Evolutionary conservation across 1,284 basidiomycete species (phyloP).

Genomic region (Cutaneotrichosporon curvatum): DNA sequence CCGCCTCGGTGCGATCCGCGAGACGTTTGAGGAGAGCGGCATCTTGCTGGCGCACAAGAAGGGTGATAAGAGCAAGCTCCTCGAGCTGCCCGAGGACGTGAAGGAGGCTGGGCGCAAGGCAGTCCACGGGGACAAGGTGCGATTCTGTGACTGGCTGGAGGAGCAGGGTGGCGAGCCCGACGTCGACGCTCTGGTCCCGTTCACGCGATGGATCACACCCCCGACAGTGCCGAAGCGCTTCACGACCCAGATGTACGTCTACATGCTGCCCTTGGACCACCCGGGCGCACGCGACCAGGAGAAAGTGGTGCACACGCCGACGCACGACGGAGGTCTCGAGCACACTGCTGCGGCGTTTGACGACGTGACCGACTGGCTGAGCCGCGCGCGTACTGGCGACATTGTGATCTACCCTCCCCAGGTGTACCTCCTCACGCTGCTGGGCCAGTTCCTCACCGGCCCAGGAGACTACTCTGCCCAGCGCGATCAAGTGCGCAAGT

Average conservation of each 20-base stretch:
- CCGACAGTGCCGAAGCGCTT: slow-evolving; percentile 15
- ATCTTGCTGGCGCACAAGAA: slow-evolving; percentile 13
- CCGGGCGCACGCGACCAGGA: slow-evolving; percentile 1
- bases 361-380: slow-evolving; percentile 8
- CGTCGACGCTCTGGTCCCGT: slow-evolving; percentile 11
- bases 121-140: slow-evolving; percentile 12
- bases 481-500: slow-evolving; percentile 1
- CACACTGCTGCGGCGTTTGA: slow-evolving; percentile 14
- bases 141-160: slow-evolving; percentile 12
- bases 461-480: slow-evolving; percentile 8
- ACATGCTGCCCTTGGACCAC: slow-evolving; percentile 10
- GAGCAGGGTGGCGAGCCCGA: slow-evolving; percentile 10
- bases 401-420: slow-evolving; percentile 17
- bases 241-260: slow-evolving; percentile 20
- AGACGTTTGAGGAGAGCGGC: slow-evolving; percentile 19
- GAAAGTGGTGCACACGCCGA: slow-evolving; percentile 4
- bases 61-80: neutral
- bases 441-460: slow-evolving; percentile 4
- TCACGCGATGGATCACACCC: slow-evolving; percentile 20
- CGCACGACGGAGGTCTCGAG: slow-evolving; percentile 17
- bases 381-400: slow-evolving; percentile 1
- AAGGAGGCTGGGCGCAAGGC: slow-evolving; percentile 8
- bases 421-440: slow-evolving; percentile 12
- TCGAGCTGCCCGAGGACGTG: slow-evolving; percentile 3
- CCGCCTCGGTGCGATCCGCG: slow-evolving; percentile 15